phyloP scores from a whole-genome alignment of 1,284 basidiomycete species.

The Apiotrichum gamsii region DNA sequence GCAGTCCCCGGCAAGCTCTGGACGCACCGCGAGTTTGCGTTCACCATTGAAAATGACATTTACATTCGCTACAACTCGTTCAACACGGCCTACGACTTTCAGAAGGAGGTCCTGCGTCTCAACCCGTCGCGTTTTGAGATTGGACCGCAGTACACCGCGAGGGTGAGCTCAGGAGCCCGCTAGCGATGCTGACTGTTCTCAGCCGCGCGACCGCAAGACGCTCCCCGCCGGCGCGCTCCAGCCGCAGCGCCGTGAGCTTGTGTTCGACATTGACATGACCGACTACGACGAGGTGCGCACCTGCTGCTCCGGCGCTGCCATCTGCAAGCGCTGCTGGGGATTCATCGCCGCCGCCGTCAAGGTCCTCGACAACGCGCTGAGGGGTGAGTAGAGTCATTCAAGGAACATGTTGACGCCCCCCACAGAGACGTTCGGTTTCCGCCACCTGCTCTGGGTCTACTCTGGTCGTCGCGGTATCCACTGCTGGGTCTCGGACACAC shows the following conservation, averaged over 20 bases:
- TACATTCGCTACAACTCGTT: constrained; percentile 97
- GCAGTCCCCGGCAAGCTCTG: constrained; percentile 59
- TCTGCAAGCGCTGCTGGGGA: constrained; percentile 90
- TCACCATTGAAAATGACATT: constrained; percentile 83
- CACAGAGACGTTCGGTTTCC: constrained; percentile 65
- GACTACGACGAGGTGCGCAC: constrained; percentile 96
- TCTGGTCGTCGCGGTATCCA: constrained; percentile 97
- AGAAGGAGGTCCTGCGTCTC: constrained; percentile 75
- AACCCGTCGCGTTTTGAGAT: constrained; percentile 95
- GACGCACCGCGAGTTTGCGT: constrained; percentile 93
- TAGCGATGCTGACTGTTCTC: no score
- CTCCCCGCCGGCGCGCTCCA: constrained; percentile 67
- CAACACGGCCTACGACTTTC: constrained; percentile 75
- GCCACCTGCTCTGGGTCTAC: constrained; percentile 89
- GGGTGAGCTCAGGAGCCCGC: constrained; percentile 66
- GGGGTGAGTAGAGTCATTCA: constrained; percentile 51
- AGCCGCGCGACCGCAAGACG: constrained; percentile 89
- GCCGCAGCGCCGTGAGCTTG: constrained; percentile 81
- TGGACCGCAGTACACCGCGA: constrained; percentile 83
- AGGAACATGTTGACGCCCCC: neutral
- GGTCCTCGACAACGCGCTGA: constrained; percentile 72
- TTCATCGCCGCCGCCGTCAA: constrained; percentile 91
- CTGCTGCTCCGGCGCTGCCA: constrained; percentile 85
- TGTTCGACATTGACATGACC: constrained; percentile 99
- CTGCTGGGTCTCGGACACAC: constrained; percentile 89